Evolutionary conservation across 106 monocot species (phyloP).

Genomic region (Acorus gramineus): DNA sequence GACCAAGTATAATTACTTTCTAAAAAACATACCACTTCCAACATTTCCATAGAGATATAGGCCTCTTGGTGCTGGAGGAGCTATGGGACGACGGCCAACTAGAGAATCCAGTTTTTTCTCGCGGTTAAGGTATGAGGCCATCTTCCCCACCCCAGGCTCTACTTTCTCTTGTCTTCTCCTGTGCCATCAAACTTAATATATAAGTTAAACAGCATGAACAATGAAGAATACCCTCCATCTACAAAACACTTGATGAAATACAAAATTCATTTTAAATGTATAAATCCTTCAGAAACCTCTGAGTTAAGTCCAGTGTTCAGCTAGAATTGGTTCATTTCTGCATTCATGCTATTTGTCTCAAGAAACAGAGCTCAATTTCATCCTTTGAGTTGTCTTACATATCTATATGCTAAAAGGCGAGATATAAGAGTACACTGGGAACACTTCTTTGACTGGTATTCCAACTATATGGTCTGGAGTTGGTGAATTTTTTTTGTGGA

Average conservation of each 20-base stretch:
- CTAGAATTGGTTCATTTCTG: too few species aligned
- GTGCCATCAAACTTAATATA: slow-evolving; percentile 5
- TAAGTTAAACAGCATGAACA: background rate
- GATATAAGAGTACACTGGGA: too few species aligned
- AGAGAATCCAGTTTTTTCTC: slow-evolving; percentile 73
- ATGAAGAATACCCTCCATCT: background rate
- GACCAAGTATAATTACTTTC: too few species aligned
- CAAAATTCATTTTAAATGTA: background rate
- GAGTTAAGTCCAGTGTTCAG: too few species aligned
- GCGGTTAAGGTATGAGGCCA: slow-evolving; percentile 87
- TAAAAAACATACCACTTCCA: slow-evolving; percentile 60
- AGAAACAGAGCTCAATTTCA: too few species aligned
- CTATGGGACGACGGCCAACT: slow-evolving; percentile 55
- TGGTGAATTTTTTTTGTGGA: too few species aligned
- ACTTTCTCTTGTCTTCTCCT: slow-evolving; percentile 48
- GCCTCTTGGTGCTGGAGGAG: slow-evolving; percentile 74
- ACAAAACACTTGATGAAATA: background rate
- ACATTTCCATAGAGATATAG: slow-evolving; percentile 92
- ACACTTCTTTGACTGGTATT: too few species aligned
- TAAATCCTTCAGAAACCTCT: too few species aligned
- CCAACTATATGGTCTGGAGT: too few species aligned
- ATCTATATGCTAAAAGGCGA: too few species aligned
- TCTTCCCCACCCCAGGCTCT: slow-evolving; percentile 87
- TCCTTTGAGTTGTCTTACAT: too few species aligned
- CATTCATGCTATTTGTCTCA: too few species aligned